Evolutionary conservation across 1,139 yeast genomes (phyloP), one percentile per base, ranked within the genome.

Genomic region (Lodderomyces metapsilosis): DNA sequence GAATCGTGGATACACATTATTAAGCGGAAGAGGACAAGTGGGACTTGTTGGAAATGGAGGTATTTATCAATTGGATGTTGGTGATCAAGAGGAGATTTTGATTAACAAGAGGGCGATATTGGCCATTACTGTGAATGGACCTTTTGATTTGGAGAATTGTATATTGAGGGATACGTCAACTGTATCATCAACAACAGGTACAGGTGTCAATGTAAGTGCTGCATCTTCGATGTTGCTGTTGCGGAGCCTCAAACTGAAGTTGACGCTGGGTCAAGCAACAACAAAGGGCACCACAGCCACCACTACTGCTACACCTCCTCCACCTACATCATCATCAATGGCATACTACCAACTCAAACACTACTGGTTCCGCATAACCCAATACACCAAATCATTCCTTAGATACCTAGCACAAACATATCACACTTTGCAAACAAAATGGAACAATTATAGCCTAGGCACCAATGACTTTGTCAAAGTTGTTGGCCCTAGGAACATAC

Each of bases 11-110:
- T 80, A 71, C 51, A 62, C 71, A 1, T 62, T 77, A 32, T 50
- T 80, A 7, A 68, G 75, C 25, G 88, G 88, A 0, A 64, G 87
- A 46, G 88, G 88, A 0, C 73, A 70, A 41, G 69, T 70, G 1
- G 82, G 80, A 2, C 49, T 82, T n/a, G 73, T 70, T 12, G 86
- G 84, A 1, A 62, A 64, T 23, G 86, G 87, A 0, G 66, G 76
- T n/a, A 59, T 81, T 16, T 78, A 78, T 56, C 71, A 69, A 43
- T 59, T 80, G 25, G 65, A 63, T 27, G 57, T 82, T 20, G 63
- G 54, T 4, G 69, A 61, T 12, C 68, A 60, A 12, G 86, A 82
- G 50, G 76, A 75, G 39, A 58, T 80, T 15, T 56, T 78, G 37
- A 65, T 81, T 20, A 75, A 70, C 49, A 68, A 65, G 42, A 56